Percentiles rank a stretch among this genome's conserved stretches.
phyloP scores from a whole-genome alignment of 129 eudicot species.

The Saussurea involucrata region DNA sequence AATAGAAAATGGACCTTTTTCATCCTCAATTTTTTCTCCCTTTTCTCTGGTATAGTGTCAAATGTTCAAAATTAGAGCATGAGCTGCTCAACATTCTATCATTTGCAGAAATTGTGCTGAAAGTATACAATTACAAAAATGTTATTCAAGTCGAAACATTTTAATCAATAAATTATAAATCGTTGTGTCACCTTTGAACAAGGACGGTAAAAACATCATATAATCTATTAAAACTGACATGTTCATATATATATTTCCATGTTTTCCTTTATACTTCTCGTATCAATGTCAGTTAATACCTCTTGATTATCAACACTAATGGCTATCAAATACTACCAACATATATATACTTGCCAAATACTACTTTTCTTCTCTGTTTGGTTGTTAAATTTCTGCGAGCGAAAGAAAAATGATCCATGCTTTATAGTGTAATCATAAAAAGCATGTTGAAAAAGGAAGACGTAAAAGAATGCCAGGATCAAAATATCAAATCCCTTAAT shows the following conservation, averaged over 20 bases:
- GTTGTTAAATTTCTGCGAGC: background rate
- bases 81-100: background rate
- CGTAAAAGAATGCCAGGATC: background rate
- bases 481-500: background rate
- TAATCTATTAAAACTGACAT: background rate
- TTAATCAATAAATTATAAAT: background rate
- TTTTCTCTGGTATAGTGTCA: background rate
- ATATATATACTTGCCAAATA: background rate
- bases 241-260: background rate
- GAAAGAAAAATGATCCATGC: background rate
- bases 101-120: background rate
- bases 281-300: background rate
- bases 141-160: background rate
- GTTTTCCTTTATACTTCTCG: background rate
- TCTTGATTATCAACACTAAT: background rate
- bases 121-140: background rate
- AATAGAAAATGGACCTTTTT: background rate
- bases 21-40: background rate
- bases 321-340: background rate
- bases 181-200: background rate
- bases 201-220: background rate
- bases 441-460: background rate
- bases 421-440: background rate
- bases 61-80: background rate
- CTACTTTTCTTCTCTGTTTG: background rate